Conservation (phyloP, 208 protist genomes). For the Acanthamoeba castellanii region DNA sequence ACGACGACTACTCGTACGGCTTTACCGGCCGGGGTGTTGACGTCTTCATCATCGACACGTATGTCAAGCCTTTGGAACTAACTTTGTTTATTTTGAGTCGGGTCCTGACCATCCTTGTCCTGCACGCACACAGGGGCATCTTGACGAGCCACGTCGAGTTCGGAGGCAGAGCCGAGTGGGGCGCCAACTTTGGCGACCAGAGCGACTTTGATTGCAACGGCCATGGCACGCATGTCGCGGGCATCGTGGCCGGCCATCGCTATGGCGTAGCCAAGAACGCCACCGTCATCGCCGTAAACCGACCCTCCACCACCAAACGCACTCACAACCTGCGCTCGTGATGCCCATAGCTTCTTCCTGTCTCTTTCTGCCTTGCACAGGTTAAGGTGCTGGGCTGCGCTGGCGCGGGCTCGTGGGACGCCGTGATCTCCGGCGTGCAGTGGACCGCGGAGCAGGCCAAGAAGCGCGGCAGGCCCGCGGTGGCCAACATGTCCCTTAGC, state of each 20-base stretch:
- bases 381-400: slow-evolving; percentile 74
- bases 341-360: too few species aligned
- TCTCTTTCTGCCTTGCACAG: not conserved
- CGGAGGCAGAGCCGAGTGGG: slow-evolving; percentile 61
- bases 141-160: slow-evolving; percentile 53
- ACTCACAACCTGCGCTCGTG: too few species aligned
- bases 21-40: slow-evolving; percentile 49
- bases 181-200: slow-evolving; percentile 51
- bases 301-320: too few species aligned
- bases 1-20: slow-evolving; percentile 14
- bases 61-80: not conserved
- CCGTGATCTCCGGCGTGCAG: slow-evolving; percentile 74
- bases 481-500: slow-evolving; percentile 78
- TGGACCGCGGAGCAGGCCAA: slow-evolving; percentile 60
- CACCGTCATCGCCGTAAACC: slow-evolving; percentile 54
- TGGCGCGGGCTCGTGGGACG: slow-evolving; percentile 28
- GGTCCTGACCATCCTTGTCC: too few species aligned
- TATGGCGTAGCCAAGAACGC: slow-evolving; percentile 75
- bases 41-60: slow-evolving; percentile 77
- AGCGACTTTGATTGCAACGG: slow-evolving; percentile 71
- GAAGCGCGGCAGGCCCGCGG: slow-evolving; percentile 9
- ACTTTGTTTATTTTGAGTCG: not conserved
- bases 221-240: slow-evolving; percentile 77
- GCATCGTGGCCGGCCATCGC: slow-evolving; percentile 48
- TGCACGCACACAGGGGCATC: not conserved